phyloP scores from a whole-genome alignment of 2,329 filamentous ascomycete genomes.

The Monilinia polystroma region DNA sequence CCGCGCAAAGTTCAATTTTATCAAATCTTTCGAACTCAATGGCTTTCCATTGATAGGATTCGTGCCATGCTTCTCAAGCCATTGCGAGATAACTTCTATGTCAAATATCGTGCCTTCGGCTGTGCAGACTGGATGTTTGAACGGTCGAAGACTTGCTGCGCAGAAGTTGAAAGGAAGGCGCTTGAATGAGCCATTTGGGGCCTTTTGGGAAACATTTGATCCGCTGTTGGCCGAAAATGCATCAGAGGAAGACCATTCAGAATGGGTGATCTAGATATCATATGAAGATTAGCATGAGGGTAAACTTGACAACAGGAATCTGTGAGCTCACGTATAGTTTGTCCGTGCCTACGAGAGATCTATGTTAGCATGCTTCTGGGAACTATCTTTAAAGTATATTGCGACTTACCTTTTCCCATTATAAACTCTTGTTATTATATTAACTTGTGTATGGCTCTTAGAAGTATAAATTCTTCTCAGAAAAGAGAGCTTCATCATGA shows the following conservation, averaged over 20 bases:
- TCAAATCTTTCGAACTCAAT: slow-evolving; percentile 76
- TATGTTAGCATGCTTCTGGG: slow-evolving; percentile 14
- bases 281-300: slow-evolving; percentile 2
- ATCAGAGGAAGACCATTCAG: slow-evolving; percentile 92
- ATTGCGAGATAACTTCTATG: slow-evolving; percentile 87
- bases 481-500: slow-evolving; percentile 4
- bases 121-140: slow-evolving; percentile 92
- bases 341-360: slow-evolving; percentile 47
- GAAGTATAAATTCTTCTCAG: not conserved
- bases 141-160: slow-evolving; percentile 92
- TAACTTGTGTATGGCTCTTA: slow-evolving; percentile 3
- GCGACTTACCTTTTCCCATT: slow-evolving; percentile 38
- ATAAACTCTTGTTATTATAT: slow-evolving; percentile 20
- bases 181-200: slow-evolving; percentile 66
- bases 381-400: not conserved
- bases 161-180: slow-evolving; percentile 97
- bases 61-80: slow-evolving; percentile 90
- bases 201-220: slow-evolving; percentile 62
- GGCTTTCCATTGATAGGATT: slow-evolving; percentile 85
- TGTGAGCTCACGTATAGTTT: slow-evolving; percentile 45
- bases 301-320: slow-evolving; percentile 15
- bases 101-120: slow-evolving; percentile 87
- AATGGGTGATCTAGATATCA: slow-evolving; percentile 77
- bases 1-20: slow-evolving; percentile 87
- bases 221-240: slow-evolving; percentile 80